Percentiles rank a stretch among this genome's conserved stretches.
Conservation (phyloP, 1,139 yeast genomes). For the Hyphopichia khmerensis region DNA sequence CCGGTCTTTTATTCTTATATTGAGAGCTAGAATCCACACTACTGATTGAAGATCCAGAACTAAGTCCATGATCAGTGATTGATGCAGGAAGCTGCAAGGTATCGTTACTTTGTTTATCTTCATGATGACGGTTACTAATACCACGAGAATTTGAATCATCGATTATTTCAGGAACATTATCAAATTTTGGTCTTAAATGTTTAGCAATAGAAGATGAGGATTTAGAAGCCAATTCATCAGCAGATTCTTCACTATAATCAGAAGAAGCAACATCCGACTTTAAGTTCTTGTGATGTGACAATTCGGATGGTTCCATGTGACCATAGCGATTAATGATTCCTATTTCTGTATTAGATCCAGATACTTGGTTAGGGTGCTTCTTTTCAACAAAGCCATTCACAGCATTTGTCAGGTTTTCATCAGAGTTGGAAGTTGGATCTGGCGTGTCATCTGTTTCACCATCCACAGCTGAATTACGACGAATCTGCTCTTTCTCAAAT, state of each 20-base stretch:
- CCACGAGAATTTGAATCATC: conserved; percentile 10
- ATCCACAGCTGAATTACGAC: conserved; percentile 3
- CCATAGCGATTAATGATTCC: conserved; percentile 23
- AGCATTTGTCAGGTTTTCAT: background rate
- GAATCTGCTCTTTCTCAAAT: conserved; percentile 18
- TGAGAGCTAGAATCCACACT: conserved; percentile 25
- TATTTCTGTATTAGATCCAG: conserved; percentile 13
- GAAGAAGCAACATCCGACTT: conserved; percentile 5
- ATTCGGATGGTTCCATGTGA: conserved; percentile 12
- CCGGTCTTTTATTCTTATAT: conserved; percentile 31
- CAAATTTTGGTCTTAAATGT: conserved; percentile 34
- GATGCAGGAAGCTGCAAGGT: conserved; percentile 13
- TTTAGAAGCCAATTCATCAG: conserved; percentile 16
- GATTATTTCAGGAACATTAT: conserved; percentile 28
- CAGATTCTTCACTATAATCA: conserved; percentile 11
- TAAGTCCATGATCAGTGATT: conserved; percentile 10
- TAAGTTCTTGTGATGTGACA: conserved; percentile 8
- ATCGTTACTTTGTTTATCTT: conserved; percentile 8
- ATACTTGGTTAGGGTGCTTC: conserved; percentile 5
- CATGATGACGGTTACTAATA: background rate
- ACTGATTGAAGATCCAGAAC: conserved; percentile 31
- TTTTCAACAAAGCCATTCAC: background rate
- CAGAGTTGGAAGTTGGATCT: background rate
- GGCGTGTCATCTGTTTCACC: background rate
- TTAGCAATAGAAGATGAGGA: conserved; percentile 16